A percentile compares a stretch with the other conserved stretches of the same genome.
These are phyloP conservation scores for Penicillium pulvis DNA, from an alignment of 495 filamentous ascomycete species.

Conservation along the genomic window DNA sequence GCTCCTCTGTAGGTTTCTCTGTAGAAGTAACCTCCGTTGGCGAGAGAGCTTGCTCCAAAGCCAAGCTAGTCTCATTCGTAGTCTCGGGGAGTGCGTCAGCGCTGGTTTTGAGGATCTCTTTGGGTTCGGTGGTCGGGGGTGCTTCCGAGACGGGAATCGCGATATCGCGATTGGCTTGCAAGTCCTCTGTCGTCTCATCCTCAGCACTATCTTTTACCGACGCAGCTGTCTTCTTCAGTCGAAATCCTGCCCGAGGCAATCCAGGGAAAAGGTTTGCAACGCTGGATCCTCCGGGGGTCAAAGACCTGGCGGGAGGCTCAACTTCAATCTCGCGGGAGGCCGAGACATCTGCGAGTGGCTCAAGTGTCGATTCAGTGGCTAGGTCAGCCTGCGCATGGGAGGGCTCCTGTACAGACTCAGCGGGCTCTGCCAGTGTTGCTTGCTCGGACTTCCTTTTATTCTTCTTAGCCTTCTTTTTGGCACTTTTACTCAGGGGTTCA, in stretches of 20 bases:
- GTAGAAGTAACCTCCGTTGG: conserved; percentile 11
- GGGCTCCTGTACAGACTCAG: conserved; percentile 9
- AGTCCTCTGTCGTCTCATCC: conserved; percentile 47
- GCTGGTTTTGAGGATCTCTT: conserved; percentile 17
- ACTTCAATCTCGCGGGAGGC: conserved; percentile 20
- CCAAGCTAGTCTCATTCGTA: conserved; percentile 12
- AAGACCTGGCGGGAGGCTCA: conserved; percentile 23
- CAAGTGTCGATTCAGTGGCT: conserved; percentile 11
- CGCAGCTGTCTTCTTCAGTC: conserved; percentile 25
- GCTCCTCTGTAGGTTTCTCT: conserved; percentile 16
- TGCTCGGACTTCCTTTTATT: conserved; percentile 31
- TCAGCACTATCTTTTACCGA: conserved; percentile 50
- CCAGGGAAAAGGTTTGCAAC: conserved; percentile 44
- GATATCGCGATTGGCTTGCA: conserved; percentile 49
- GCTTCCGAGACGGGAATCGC: conserved; percentile 55
- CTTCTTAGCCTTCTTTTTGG: conserved; percentile 36
- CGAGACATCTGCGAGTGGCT: conserved; percentile 11
- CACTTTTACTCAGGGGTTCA: conserved; percentile 28
- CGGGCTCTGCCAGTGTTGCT: conserved; percentile 8
- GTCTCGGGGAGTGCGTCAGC: conserved; percentile 11
- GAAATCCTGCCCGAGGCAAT: conserved; percentile 39
- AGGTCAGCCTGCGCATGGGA: conserved; percentile 17
- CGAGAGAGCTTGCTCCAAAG: conserved; percentile 13
- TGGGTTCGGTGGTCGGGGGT: conserved; percentile 29
- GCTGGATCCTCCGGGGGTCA: conserved; percentile 32